Base-by-base conservation (phyloP, 306 rosid species). In the Notholithocarpus densiflorus region DNA sequence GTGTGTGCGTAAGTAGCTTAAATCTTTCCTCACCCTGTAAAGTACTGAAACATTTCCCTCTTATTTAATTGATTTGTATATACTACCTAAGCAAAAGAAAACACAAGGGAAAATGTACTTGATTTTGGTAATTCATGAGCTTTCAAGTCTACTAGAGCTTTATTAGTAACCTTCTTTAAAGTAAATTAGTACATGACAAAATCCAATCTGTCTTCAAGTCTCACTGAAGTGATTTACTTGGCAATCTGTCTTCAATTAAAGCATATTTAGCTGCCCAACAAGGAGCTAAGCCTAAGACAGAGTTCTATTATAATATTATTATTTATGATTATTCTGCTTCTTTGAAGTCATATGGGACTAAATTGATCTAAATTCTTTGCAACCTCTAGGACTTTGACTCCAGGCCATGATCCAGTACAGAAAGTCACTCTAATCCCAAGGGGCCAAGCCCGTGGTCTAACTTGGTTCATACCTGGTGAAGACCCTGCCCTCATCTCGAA, bases 381-480 rank as follows among this genome's bases (percentile, higher is more conserved):
- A 23, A 64, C 65, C 31, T 75, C 23, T 68, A 90, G 97, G 83
- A 89, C 93, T 45, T 55, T 90, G 68, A 90, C 95, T 13, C 83
- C 72, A 60, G 92, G 95, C 45, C 95, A 92, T 73, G 95, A 90
- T 76, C 92, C 80, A 75, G 95, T 92, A 70, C 97, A 90, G 77
- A 92, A 92, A 76, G 97, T 90, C 1, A 89, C 89, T 40, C 82
- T 92, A 61, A 83, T 90, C 23, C 95, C 95, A 0, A 81, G 93
- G 84, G 95, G 97, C 40, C 93, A 89, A 83, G 93, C 93, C 1
- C 81, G 91, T 11, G 93, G 92, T 13, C 75, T 92, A 27, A 92
- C 95, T 20, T 92, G 95, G 95, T 92, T 89, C 86, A 74, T 86
- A n/a, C 93, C 91, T 10, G 86, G 81, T 72, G 97, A 92, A 51